Evolutionary conservation across 2,329 filamentous ascomycete species (phyloP).

Genomic region (Aspergillus sp.): DNA sequence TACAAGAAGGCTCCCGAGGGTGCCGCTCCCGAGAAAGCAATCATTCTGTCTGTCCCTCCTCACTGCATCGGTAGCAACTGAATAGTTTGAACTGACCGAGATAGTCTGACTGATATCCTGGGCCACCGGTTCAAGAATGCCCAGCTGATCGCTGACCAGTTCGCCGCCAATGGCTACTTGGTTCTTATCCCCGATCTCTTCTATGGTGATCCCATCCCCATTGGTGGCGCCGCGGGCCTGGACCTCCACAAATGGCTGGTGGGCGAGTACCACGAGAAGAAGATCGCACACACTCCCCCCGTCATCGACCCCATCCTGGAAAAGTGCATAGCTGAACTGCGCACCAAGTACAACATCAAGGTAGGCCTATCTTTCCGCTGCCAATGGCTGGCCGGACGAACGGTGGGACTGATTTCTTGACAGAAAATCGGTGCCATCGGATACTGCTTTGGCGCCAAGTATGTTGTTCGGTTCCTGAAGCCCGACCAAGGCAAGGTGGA

Average conservation of each 20-base stretch:
- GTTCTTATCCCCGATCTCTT: slow-evolving; percentile 68
- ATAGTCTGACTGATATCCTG: slow-evolving; percentile 6
- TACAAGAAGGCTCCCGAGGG: not conserved
- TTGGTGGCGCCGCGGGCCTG: slow-evolving; percentile 55
- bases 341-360: slow-evolving; percentile 18
- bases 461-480: slow-evolving; percentile 66
- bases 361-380: not conserved
- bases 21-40: not conserved
- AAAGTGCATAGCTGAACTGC: slow-evolving; percentile 36
- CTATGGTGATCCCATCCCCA: slow-evolving; percentile 60
- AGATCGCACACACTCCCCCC: slow-evolving; percentile 39
- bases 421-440: slow-evolving; percentile 10
- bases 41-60: not conserved
- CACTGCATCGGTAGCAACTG: not conserved
- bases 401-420: not conserved
- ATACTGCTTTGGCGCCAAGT: slow-evolving; percentile 46
- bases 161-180: slow-evolving; percentile 68
- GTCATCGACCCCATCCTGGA: slow-evolving; percentile 54
- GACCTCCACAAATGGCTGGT: slow-evolving; percentile 51
- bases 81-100: not conserved
- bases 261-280: slow-evolving; percentile 32
- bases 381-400: not conserved
- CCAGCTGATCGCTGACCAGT: slow-evolving; percentile 68
- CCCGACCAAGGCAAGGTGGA: slow-evolving; percentile 58
- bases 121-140: slow-evolving; percentile 49